Percentiles rank a stretch among this genome's conserved stretches.
Conservation (phyloP, 164 flowering plant genomes). For the Echeveria elegans region DNA sequence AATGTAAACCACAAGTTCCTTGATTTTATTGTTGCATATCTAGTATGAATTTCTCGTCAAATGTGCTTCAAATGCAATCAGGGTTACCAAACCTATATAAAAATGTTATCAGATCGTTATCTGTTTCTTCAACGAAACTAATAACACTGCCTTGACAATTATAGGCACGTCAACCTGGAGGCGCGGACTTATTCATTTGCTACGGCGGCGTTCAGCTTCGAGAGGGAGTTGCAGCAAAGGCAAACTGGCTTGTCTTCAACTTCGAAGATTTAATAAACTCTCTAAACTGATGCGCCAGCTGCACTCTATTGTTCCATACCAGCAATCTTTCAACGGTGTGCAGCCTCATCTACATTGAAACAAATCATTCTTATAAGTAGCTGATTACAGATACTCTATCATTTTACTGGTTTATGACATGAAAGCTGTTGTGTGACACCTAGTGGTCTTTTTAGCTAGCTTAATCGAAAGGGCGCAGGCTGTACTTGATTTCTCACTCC, state of each 20-base stretch:
- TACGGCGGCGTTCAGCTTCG: conserved; percentile 86
- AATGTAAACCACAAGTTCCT: neutral
- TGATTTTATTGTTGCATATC: neutral
- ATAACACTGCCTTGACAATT: neutral
- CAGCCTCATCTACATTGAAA: neutral
- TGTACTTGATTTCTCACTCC: too few relatives aligned
- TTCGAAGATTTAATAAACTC: conserved; percentile 64
- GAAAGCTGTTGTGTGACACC: too few relatives aligned
- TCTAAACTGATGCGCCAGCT: conserved; percentile 22
- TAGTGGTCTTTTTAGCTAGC: too few relatives aligned
- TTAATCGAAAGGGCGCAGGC: too few relatives aligned
- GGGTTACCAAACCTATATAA: neutral
- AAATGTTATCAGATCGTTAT: neutral
- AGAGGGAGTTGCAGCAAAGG: conserved; percentile 72
- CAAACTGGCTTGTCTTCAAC: conserved; percentile 83
- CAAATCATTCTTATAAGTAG: neutral
- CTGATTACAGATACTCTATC: neutral
- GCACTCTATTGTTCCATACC: neutral
- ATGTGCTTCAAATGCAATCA: neutral
- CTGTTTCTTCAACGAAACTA: neutral
- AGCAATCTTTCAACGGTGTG: neutral
- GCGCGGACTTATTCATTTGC: conserved; percentile 88
- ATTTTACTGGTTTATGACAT: neutral
- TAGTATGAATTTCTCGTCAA: neutral
- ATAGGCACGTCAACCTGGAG: conserved; percentile 88